Base-by-base conservation (phyloP, 257 asterid genomes). In the Primulina eburnea region DNA sequence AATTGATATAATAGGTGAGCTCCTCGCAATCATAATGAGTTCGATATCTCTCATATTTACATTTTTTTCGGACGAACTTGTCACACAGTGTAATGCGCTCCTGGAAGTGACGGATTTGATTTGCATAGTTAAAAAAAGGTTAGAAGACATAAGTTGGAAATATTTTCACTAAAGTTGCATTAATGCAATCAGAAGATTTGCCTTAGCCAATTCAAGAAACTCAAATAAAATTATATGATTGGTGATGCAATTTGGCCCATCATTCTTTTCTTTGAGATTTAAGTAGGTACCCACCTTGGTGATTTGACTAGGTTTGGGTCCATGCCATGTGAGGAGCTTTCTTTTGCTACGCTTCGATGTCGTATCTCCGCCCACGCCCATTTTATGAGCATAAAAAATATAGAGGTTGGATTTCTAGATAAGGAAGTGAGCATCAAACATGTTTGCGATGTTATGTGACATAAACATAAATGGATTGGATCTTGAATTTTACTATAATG, bases 101-200 rank as follows among this genome's bases (percentile, higher is more conserved):
- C 30, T 0, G 2, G 4, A 2, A 28, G 4, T 28, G 30, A 28
- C 3, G 0, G 30, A 28, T 28, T 4, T 28, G 30, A 28, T 2
- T 28, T 28, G 0, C 30, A 28, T 28, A 2, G 30, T 28, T 28
- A 2, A 28, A 28, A 28, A 28, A 28, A 28, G 0, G 4, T 28
- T 28, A 28, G 30, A 28, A 32, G 8, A 26, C 35, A 40, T 60
- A 43, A 69, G 63, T 60, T 70, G 56, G 11, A 7, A 29, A 43
- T 1, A 34, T 75, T 67, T 78, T 71, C 57, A 1, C 2, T 52
- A 70, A 69, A 75, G 78, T 72, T 69, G 69, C 73, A 73, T 69
- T 43, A 72, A 12, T 55, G 63, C 58, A 65, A 69, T 70, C 57
- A 64, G 60, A 35, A 61, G 28, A 62, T 63, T 50, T 56, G 14